phyloP scores from a whole-genome alignment of 2,329 filamentous ascomycete species.

The Byssoonygena ceratinophila region DNA sequence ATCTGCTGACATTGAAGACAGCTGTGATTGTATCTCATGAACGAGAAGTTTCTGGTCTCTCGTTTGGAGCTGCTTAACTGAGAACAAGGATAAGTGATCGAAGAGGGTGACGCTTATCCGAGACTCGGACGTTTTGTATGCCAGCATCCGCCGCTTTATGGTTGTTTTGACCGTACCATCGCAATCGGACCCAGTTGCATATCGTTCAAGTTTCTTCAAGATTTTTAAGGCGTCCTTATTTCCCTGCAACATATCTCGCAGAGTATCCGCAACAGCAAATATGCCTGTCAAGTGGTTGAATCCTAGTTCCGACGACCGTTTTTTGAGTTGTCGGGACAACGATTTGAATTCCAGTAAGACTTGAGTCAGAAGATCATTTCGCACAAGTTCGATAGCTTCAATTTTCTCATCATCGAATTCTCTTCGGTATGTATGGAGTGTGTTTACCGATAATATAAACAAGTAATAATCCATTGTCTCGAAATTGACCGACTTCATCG shows the following conservation, averaged over 20 bases:
- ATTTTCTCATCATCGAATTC: conserved; percentile 24
- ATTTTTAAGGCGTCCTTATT: conserved; percentile 29
- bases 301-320: conserved; percentile 23
- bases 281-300: conserved; percentile 27
- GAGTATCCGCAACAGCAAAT: conserved; percentile 32
- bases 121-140: conserved; percentile 20
- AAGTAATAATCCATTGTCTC: conserved; percentile 31
- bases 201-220: conserved; percentile 28
- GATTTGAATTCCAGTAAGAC: conserved; percentile 29
- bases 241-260: conserved; percentile 29
- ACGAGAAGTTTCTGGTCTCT: conserved; percentile 32
- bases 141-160: conserved; percentile 29
- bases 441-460: conserved; percentile 27
- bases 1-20: conserved; percentile 27
- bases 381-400: conserved; percentile 25
- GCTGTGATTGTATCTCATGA: conserved; percentile 27
- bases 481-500: conserved; percentile 25
- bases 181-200: conserved; percentile 27
- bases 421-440: conserved; percentile 27
- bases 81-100: conserved; percentile 27
- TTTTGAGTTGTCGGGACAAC: conserved; percentile 28
- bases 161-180: conserved; percentile 22
- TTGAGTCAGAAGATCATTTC: conserved; percentile 27
- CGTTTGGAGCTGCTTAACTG: conserved; percentile 29
- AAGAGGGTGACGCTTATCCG: conserved; percentile 7